Conservation (phyloP, 2,329 filamentous ascomycete genomes). For the Penicillium frequentans region DNA sequence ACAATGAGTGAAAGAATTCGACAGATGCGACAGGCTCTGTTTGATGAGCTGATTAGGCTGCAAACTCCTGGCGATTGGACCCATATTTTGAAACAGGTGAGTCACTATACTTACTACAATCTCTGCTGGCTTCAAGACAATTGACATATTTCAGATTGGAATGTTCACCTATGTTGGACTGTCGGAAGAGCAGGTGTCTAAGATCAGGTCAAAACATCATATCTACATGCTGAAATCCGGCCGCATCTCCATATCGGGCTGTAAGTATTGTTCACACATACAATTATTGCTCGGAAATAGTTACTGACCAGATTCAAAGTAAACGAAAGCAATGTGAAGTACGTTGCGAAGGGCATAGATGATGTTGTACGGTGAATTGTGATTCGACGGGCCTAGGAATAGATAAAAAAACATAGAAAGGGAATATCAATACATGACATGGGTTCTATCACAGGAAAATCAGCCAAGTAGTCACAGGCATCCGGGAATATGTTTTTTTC, state of each 20-base stretch:
- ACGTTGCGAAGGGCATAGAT: conserved; percentile 17
- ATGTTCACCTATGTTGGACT: conserved; percentile 23
- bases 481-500: too few relatives aligned
- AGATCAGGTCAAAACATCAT: conserved; percentile 16
- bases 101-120: background rate
- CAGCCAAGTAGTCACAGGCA: too few relatives aligned
- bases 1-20: conserved; percentile 17
- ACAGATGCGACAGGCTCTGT: conserved; percentile 16
- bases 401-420: too few relatives aligned
- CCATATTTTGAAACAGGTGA: conserved; percentile 18
- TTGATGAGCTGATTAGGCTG: conserved; percentile 10
- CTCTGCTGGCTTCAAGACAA: background rate
- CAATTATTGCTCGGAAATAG: background rate
- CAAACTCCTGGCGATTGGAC: conserved; percentile 17
- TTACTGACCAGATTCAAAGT: conserved; percentile 5
- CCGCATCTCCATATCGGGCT: conserved; percentile 19
- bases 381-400: background rate
- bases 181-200: conserved; percentile 10
- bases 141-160: conserved; percentile 12
- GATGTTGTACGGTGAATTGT: conserved; percentile 14
- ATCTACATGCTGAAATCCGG: conserved; percentile 22
- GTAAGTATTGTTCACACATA: conserved; percentile 5
- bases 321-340: conserved; percentile 15
- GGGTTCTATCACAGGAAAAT: too few relatives aligned
- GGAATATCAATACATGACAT: too few relatives aligned